Base-by-base conservation (phyloP, 192 early-diverging fungal genomes). In the Backusella macrospora region DNA sequence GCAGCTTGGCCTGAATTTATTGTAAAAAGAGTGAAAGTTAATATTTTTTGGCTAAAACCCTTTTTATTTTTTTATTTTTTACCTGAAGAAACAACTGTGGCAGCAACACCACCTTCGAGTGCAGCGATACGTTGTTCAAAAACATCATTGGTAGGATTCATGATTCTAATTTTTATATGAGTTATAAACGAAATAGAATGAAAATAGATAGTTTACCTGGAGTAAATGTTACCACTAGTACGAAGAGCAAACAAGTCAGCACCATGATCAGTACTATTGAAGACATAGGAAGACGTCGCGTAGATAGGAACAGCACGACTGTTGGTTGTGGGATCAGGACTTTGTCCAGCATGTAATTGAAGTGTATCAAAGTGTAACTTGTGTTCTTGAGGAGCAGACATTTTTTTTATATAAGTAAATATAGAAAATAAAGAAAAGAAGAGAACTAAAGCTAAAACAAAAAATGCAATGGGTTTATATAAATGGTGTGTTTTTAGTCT, bases 41-140 rank as follows among this genome's bases (percentile, higher is more conserved):
- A 18, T 34, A 0, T 12, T 62, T 29, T 29, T 62, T 2, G 18
- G 5, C 8, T 62, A 13, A 29, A 13, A 34, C 5, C 4, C 34
- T 13, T 9, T 29, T 62, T 62, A 62, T 34, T 2, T 34, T 34
- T 34, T 34, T 34, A 0, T 34, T 34, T 34, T 34, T 62, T 47
- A 62, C 74, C 86, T 10, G 83, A 87, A 6, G 85, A 82, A 13
- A 82, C 79, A 23, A 81, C 83, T 59, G 95, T 80, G 6, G 93
- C 91, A n/a, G 84, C 87, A 37, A 86, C 87, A 62, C 96, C 96
- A 37, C 92, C 92, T 78, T 98, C 96, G 23, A 98, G 86, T 13
- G 95, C 92, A 23, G 96, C 95, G 42, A 98, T 88, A 65, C 96
- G 88, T 85, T 98, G 80, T 82, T 98, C 96, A 82, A 97, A 95